A percentile compares a stretch with the other conserved stretches of the same genome.
phyloP scores from a whole-genome alignment of 2,329 filamentous ascomycete species.

The Colletotrichum sublineola region DNA sequence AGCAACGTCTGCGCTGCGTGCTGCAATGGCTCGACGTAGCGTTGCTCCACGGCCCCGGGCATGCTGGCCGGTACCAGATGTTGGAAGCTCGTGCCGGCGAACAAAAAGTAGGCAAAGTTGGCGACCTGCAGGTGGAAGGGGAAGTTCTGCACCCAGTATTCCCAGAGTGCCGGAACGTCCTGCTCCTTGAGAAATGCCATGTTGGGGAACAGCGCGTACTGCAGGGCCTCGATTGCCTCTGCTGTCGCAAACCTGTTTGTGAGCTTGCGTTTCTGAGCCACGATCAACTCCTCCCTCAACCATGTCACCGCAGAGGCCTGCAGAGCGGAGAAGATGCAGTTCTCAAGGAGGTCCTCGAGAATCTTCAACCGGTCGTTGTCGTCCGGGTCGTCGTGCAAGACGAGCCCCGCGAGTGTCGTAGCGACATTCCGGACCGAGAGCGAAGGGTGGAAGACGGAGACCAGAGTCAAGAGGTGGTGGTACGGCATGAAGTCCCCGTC shows the following conservation, averaged over 20 bases:
- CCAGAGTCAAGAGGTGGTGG: conserved; percentile 70
- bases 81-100: conserved; percentile 58
- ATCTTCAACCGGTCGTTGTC: conserved; percentile 71
- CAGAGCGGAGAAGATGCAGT: conserved; percentile 73
- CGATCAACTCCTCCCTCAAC: conserved; percentile 73
- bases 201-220: conserved; percentile 72
- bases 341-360: conserved; percentile 74
- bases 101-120: conserved; percentile 72
- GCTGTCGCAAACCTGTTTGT: conserved; percentile 61
- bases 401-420: conserved; percentile 64
- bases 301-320: conserved; percentile 74
- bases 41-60: conserved; percentile 68
- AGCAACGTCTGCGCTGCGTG: conserved; percentile 56
- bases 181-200: conserved; percentile 61
- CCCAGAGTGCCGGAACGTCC: conserved; percentile 58
- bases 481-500: conserved; percentile 68
- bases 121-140: conserved; percentile 70
- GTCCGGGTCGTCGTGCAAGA: conserved; percentile 71
- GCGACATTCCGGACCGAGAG: conserved; percentile 68
- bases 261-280: conserved; percentile 53
- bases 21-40: conserved; percentile 69
- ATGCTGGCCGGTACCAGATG: conserved; percentile 68
- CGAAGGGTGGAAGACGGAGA: conserved; percentile 69
- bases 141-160: conserved; percentile 64
- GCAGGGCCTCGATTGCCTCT: conserved; percentile 70